Conservation (phyloP, 108 stramenopile genomes). For the Cyclostephanos invisitatus region DNA sequence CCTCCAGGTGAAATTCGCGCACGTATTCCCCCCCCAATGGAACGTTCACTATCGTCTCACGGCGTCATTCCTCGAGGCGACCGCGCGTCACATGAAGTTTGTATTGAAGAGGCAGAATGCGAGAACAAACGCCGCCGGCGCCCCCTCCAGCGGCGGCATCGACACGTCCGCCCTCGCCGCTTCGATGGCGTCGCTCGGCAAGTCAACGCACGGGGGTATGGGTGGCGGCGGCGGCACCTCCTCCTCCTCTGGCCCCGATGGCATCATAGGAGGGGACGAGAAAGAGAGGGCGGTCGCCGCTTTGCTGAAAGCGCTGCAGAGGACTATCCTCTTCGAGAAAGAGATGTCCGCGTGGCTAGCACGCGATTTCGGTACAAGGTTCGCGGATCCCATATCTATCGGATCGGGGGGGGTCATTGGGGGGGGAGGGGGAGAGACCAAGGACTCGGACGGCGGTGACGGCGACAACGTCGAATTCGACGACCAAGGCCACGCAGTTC, state of each 20-base stretch:
- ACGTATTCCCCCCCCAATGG: conserved; percentile 94
- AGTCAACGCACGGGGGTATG: conserved; percentile 27
- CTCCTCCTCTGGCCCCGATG: conserved; percentile 7
- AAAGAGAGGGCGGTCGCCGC: conserved; percentile 81
- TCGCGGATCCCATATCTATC: conserved; percentile 24
- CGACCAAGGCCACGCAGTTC: conserved; percentile 49
- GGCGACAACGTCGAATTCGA: conserved; percentile 57
- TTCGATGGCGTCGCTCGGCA: conserved; percentile 32
- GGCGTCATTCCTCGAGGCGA: conserved; percentile 63
- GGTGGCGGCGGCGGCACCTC: conserved; percentile 1
- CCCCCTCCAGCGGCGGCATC: conserved; percentile 9
- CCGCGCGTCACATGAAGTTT: conserved; percentile 44
- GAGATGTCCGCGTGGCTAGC: conserved; percentile 88
- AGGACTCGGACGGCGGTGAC: conserved; percentile 23
- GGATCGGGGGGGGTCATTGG: conserved; percentile 1
- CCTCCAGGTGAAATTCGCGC: conserved; percentile 68
- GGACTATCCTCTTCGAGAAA: conserved; percentile 94
- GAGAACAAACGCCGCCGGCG: conserved; percentile 12
- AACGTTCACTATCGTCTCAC: conserved; percentile 81
- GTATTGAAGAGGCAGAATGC: conserved; percentile 34
- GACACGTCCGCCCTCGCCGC: conserved; percentile 7
- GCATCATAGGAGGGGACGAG: conserved; percentile 35
- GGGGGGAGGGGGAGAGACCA: conserved; percentile 23
- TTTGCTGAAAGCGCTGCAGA: conserved; percentile 93
- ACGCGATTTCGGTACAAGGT: conserved; percentile 64